Base-by-base conservation (phyloP, 2,329 filamentous ascomycete genomes). In the Xylariaceae sp. region DNA sequence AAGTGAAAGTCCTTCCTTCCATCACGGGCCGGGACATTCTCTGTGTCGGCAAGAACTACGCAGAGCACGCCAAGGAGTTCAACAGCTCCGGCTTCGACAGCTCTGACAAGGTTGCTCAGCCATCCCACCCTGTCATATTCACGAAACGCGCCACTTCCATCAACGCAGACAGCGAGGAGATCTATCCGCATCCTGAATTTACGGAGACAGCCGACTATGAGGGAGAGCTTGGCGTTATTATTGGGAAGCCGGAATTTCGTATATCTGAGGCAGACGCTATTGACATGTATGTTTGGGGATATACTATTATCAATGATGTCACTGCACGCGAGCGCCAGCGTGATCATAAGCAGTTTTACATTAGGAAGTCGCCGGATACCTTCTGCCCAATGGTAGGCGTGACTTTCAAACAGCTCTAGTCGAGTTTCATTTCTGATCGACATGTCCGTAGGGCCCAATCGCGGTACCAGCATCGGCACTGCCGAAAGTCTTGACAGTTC, bases 331-430 rank as follows among this genome's bases (percentile, higher is more conserved):
- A 51, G 37, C 37, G 42, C 11, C 49, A 51, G 14, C 39, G 49
- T 8, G 49, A 51, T 44, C 49, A 51, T 27, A 51, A 51, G 11
- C 49, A 51, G 37, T 51, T 51, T 20, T 51, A 46, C 10, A 45
- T 48, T 11, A 45, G 49, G 7, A 51, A 51, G 40, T 51, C 49
- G 8, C 42, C 49, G 5, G 49, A 51, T 20, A 51, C 45, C 6
- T 51, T 46, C 16, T 51, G 49, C 39, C 49, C 49, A n/a, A 49
- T 51, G 5, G 49, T 51, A 46, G 41, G 45, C 16, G 12, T 14
- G 3, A 1, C 3, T 42, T 6, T 8, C n/a, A n/a, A 6, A 39
- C 4, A n/a, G 17, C 3, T 36, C 14, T 8, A 22, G n/a, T 14
- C 20, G 12, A 19, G 11, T 37, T 19, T 17, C 17, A 14, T 45